Percentiles rank a stretch among this genome's conserved stretches.
Evolutionary conservation across 1,139 yeast species (phyloP).

Genomic region (Blastobotrys serpentis): DNA sequence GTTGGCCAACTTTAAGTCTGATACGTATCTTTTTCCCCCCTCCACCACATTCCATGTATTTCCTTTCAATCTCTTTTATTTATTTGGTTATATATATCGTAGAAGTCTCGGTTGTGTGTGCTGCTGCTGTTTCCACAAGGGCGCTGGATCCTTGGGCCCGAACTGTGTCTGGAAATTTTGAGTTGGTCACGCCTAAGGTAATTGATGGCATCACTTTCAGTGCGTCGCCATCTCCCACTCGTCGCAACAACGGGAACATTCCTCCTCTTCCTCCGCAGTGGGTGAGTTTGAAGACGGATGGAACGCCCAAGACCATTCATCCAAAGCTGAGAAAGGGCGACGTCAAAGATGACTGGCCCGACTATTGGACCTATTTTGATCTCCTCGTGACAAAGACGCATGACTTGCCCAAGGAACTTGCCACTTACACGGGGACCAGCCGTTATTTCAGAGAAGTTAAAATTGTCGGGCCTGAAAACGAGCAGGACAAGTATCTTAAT

Average conservation of each 20-base stretch:
- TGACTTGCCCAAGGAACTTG: constrained; percentile 22
- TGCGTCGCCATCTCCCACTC: constrained; percentile 58
- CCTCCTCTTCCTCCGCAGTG: constrained; percentile 78
- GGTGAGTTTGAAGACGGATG: constrained; percentile 74
- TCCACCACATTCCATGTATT: no score
- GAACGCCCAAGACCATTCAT: constrained; percentile 73
- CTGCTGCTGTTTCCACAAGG: constrained; percentile 27
- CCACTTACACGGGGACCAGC: constrained; percentile 23
- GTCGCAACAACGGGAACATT: constrained; percentile 42
- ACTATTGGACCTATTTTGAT: constrained; percentile 74
- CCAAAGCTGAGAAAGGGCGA: constrained; percentile 74
- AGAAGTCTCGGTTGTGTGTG: neutral
- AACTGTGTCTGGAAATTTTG: constrained; percentile 59
- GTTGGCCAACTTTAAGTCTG: neutral
- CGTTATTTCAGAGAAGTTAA: constrained; percentile 45
- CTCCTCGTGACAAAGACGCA: constrained; percentile 52
- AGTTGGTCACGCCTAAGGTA: constrained; percentile 77
- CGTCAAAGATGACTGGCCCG: constrained; percentile 65
- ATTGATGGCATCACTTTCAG: constrained; percentile 78
- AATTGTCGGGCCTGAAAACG: constrained; percentile 63
- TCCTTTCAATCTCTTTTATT: no score
- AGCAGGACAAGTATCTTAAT: constrained; percentile 63
- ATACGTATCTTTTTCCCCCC: neutral
- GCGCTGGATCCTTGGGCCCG: constrained; percentile 69
- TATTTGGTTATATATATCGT: no score